Percentiles rank a stretch among this genome's conserved stretches.
These are phyloP conservation scores for Sarocladium kiliense DNA, from an alignment of 2,329 filamentous ascomycete genomes.

Conservation along the genomic window DNA sequence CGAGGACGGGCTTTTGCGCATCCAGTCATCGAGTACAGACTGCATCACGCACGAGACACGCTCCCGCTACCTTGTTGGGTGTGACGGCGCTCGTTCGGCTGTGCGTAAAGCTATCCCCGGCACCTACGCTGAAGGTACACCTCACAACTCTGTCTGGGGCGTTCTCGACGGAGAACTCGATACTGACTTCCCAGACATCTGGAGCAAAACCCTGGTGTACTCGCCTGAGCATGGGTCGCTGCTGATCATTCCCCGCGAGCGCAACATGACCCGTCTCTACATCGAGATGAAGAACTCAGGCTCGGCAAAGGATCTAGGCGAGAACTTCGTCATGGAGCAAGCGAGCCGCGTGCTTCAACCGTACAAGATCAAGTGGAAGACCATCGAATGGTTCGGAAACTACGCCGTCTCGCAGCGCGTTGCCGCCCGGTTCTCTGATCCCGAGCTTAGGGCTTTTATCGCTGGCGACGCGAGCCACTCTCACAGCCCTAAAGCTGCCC, in stretches of 20 bases:
- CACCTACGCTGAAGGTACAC: slow-evolving; percentile 49
- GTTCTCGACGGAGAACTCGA: slow-evolving; percentile 67
- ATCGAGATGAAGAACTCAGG: slow-evolving; percentile 49
- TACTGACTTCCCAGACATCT: slow-evolving; percentile 70
- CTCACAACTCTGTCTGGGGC: slow-evolving; percentile 58
- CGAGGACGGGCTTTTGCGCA: slow-evolving; percentile 12
- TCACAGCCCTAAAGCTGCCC: slow-evolving; percentile 66
- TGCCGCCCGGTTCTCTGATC: slow-evolving; percentile 62
- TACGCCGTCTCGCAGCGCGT: slow-evolving; percentile 69
- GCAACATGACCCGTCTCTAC: slow-evolving; percentile 64
- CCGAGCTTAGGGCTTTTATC: slow-evolving; percentile 58
- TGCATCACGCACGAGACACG: slow-evolving; percentile 16
- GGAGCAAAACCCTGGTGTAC: slow-evolving; percentile 67
- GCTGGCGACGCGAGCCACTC: slow-evolving; percentile 68
- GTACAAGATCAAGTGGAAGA: slow-evolving; percentile 52
- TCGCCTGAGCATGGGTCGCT: slow-evolving; percentile 64
- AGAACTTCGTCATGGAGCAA: slow-evolving; percentile 66
- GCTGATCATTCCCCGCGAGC: slow-evolving; percentile 68
- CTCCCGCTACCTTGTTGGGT: slow-evolving; percentile 63
- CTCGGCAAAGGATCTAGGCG: slow-evolving; percentile 36
- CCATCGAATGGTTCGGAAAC: slow-evolving; percentile 65
- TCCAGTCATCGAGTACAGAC: background rate
- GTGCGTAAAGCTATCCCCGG: slow-evolving; percentile 60
- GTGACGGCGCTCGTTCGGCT: slow-evolving; percentile 67
- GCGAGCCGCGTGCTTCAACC: slow-evolving; percentile 57